Base-by-base conservation (phyloP, 192 early-diverging fungal species). In the Coemansia sp. region DNA sequence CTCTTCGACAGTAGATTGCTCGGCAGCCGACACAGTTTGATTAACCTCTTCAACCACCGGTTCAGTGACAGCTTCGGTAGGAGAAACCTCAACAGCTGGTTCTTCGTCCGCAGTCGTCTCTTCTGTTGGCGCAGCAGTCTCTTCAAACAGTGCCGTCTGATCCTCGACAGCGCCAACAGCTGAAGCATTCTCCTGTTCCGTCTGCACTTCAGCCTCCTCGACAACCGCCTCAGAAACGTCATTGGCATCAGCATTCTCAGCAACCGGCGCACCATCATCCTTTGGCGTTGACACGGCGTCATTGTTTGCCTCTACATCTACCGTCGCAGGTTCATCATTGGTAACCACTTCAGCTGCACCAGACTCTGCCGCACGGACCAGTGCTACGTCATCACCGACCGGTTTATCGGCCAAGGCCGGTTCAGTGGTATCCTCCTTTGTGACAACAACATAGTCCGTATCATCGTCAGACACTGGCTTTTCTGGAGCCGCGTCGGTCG, bases 371-470 rank as follows among this genome's bases (percentile, higher is more conserved):
- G 54, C 54, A 56, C 25, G 26, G 3, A 31, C 55, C 10, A n/a
- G 6, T 17, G 55, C 35, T 29, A 37, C 29, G 6, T 57, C 55
- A 37, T 11, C 55, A 2, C 26, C 35, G 6, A 31, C 16, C 2
- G 55, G 19, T 17, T 49, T 7, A 31, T n/a, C 55, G 22, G 29
- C 16, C 37, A 17, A 17, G 48, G 48, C 48, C n/a, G 7, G 4
- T 8, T 49, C 48, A 21, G 6, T 31, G 1, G 55, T n/a, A 19
- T 57, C 55, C 6, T 38, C 55, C 55, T 31, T 57, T 29, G 29
- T 57, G 14, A 57, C 55, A 38, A 57, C 55, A 29, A 57, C 55
- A 57, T 57, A 57, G n/a, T 37, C 53, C 4, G 26, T 26, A 17
- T 55, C 55, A 19, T 57, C 55, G 55, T 57, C 55, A 2, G 55